A percentile compares a stretch with the other conserved stretches of the same genome.
Conservation (phyloP, 1,139 yeast genomes). For the Saccharomyces hybrid region DNA sequence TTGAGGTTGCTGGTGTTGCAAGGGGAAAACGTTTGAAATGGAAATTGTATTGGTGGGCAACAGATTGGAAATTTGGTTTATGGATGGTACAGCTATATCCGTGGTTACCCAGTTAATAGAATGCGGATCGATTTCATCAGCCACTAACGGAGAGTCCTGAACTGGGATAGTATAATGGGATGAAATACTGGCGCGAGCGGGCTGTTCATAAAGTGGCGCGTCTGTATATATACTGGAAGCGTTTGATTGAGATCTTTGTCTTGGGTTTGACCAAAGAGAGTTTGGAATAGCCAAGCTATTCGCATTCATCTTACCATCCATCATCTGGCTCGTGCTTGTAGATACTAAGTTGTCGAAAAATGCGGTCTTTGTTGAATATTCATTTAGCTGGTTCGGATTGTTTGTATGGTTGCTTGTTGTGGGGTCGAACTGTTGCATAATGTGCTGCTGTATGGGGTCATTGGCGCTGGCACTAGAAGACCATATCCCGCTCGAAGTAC, state of each 20-base stretch:
- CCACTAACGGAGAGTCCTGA: slow-evolving; percentile 34
- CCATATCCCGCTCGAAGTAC: slow-evolving; percentile 24
- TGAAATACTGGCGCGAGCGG: slow-evolving; percentile 34
- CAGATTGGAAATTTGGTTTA: slow-evolving; percentile 25
- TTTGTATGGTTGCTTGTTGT: slow-evolving; percentile 7
- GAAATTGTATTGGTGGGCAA: slow-evolving; percentile 56
- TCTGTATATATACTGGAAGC: slow-evolving; percentile 28
- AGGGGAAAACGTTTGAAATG: slow-evolving; percentile 63
- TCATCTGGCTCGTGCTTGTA: slow-evolving; percentile 2
- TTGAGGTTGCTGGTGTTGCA: slow-evolving; percentile 38
- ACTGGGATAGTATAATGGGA: slow-evolving; percentile 31
- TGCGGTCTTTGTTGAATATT: slow-evolving; percentile 12
- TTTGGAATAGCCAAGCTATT: slow-evolving; percentile 18
- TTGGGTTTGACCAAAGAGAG: slow-evolving; percentile 3
- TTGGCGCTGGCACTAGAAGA: slow-evolving; percentile 11
- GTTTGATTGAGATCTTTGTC: slow-evolving; percentile 27
- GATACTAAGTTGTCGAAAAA: slow-evolving; percentile 13
- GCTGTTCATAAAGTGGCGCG: slow-evolving; percentile 18
- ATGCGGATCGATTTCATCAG: slow-evolving; percentile 50
- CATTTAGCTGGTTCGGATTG: slow-evolving; percentile 16
- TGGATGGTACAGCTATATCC: slow-evolving; percentile 61
- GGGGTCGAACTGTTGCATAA: slow-evolving; percentile 11
- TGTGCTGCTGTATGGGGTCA: slow-evolving; percentile 10
- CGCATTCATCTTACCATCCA: slow-evolving; percentile 9
- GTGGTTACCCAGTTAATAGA: slow-evolving; percentile 49